Evolutionary conservation across 192 early-diverging fungal genomes (phyloP), one percentile per base, ranked within the genome.

Genomic region (Umbelopsis ramanniana): DNA sequence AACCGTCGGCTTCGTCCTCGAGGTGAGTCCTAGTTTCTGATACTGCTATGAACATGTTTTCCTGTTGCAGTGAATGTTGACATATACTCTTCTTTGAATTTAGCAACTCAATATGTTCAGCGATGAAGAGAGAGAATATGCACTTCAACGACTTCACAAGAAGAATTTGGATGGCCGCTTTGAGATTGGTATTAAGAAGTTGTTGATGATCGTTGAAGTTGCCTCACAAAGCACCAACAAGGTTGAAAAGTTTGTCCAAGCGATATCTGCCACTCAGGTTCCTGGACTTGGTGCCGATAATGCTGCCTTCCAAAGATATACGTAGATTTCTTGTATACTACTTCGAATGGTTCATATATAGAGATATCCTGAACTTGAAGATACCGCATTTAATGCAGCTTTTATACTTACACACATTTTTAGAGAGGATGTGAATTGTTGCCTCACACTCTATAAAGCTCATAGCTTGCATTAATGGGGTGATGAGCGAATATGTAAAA

Each of bases 121-220:
- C 37, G 87, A 89, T 48, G 67, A 84, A 15, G 95, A 96, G n/a
- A 82, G 86, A 22, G 69, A 74, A 35, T 67, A 70, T 8, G 86
- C 89, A 14, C 77, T 94, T 24, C 70, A 78, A 2, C 80, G 73
- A 35, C 80, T 98, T 45, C 70, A 73, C 35, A 76, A 80, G 48
- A 79, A 81, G 15, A 84, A 87, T 9, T 76, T 89, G 21, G 86
- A 89, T 48, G 74, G 82, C 22, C 77, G 85, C 23, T 78, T 98
- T 33, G 84, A 88, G 29, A 89, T 98, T 47, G 92, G 93, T 6
- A 87, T 99, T 78, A 99, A 99, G 84, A 96, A 93, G 73, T 79
- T 99, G 53, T 77, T 99, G 67, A 90, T 95, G 88, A 87, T 94
- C 19, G 85, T 91, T 35, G 97, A 98, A 74, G 97, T 95, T 87